Percentiles rank a stretch among this genome's conserved stretches.
These are phyloP conservation scores for Ophiocordyceps camponoti-saundersi DNA, from an alignment of 2,329 filamentous ascomycete species.

Conservation along the genomic window DNA sequence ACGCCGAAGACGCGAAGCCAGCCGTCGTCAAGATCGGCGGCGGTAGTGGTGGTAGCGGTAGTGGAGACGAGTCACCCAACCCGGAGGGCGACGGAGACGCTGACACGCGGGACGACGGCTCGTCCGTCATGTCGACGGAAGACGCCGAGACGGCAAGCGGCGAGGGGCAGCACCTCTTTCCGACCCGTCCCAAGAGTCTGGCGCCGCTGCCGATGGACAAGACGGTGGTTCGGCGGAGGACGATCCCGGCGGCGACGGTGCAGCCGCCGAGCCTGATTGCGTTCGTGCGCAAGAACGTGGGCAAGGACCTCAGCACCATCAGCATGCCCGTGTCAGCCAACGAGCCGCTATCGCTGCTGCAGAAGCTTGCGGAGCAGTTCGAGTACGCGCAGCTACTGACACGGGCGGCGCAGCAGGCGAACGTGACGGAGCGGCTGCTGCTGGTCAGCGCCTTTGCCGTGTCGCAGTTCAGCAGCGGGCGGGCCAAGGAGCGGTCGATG, in stretches of 20 bases:
- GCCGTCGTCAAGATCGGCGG: constrained; percentile 59
- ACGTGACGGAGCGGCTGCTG: constrained; percentile 53
- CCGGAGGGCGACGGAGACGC: constrained; percentile 5
- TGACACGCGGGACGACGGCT: constrained; percentile 27
- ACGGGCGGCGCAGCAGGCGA: constrained; percentile 45
- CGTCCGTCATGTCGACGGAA: constrained; percentile 41
- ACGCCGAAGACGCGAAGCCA: constrained; percentile 53
- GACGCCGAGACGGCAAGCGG: constrained; percentile 40
- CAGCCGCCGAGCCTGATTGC: constrained; percentile 81
- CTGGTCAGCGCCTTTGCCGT: constrained; percentile 84
- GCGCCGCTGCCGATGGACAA: constrained; percentile 58
- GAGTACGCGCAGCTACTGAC: constrained; percentile 83
- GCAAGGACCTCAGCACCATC: constrained; percentile 91
- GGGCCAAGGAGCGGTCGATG: constrained; percentile 78
- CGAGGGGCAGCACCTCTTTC: constrained; percentile 49
- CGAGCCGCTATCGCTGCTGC: constrained; percentile 75
- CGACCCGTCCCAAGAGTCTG: constrained; percentile 58
- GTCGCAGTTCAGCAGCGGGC: constrained; percentile 64
- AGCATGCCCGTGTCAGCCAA: constrained; percentile 96
- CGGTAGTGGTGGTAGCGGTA: constrained; percentile 49
- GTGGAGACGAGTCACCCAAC: constrained; percentile 39
- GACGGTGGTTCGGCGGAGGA: constrained; percentile 46
- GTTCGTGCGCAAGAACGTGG: constrained; percentile 91
- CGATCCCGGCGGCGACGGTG: constrained; percentile 57
- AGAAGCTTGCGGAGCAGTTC: constrained; percentile 76